phyloP scores from a whole-genome alignment of 2,329 filamentous ascomycete species.

The Colletotrichum graminicola region DNA sequence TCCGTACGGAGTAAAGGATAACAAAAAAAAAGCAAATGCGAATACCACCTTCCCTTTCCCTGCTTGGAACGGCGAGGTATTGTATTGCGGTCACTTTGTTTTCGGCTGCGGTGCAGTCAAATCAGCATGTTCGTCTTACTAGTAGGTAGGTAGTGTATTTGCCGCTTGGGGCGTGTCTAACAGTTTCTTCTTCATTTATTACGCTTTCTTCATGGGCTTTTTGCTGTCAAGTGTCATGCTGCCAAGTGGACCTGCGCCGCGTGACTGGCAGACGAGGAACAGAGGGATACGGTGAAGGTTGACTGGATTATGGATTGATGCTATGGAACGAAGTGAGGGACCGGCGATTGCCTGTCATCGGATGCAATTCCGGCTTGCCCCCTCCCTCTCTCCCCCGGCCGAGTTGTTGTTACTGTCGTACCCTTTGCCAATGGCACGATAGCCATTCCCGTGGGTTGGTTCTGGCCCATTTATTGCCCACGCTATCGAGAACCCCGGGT shows the following conservation, averaged over 20 bases:
- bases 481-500: conserved; percentile 1
- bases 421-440: conserved; percentile 11
- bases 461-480: conserved; percentile 16
- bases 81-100: background rate
- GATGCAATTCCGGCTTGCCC: conserved; percentile 6
- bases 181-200: conserved; percentile 36
- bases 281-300: conserved; percentile 17
- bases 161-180: conserved; percentile 19
- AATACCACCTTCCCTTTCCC: conserved; percentile 28
- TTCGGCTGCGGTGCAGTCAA: background rate
- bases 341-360: background rate
- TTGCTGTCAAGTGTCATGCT: conserved; percentile 1
- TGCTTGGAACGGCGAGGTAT: conserved; percentile 5
- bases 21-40: conserved; percentile 23
- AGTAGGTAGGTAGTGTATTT: background rate
- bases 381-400: conserved; percentile 12
- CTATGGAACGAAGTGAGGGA: conserved; percentile 12
- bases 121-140: background rate
- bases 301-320: conserved; percentile 6
- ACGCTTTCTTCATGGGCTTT: conserved; percentile 31
- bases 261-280: conserved; percentile 13
- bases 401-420: conserved; percentile 10
- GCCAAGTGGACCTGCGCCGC: conserved; percentile 24
- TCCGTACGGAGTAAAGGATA: conserved; percentile 14
- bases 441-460: background rate